A percentile compares a stretch with the other conserved stretches of the same genome.
These are phyloP conservation scores for Chlorella sp. DNA, from an alignment of 139 green algal genomes.

Conservation along the genomic window DNA sequence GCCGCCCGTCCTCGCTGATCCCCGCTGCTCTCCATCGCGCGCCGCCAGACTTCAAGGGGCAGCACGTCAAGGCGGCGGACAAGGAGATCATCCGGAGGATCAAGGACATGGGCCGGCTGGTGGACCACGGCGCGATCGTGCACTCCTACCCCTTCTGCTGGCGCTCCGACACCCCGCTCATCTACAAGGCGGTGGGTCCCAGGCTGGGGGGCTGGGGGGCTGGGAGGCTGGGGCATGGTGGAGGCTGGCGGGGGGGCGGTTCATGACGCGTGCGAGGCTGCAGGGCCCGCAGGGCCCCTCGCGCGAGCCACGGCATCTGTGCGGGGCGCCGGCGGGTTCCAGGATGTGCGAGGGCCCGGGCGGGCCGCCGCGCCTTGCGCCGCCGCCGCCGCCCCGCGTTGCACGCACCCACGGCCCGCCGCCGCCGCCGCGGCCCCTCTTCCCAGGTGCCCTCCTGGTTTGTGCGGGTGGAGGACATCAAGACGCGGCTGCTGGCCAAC, in stretches of 20 bases:
- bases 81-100: constrained; percentile 90
- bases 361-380: no score
- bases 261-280: no score
- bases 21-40: no score
- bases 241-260: no score
- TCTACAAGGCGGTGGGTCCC: constrained; percentile 65
- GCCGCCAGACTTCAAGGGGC: constrained; percentile 81
- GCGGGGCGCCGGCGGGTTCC: no score
- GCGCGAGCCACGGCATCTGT: no score
- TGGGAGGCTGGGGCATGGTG: no score
- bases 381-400: no score
- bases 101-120: constrained; percentile 81
- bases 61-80: constrained; percentile 73
- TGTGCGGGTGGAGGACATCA: constrained; percentile 89
- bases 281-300: no score
- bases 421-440: no score
- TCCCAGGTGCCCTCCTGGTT: constrained; percentile 96
- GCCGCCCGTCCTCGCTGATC: no score
- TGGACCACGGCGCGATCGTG: constrained; percentile 66
- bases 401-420: not conserved
- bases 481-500: constrained; percentile 85
- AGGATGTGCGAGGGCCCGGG: no score
- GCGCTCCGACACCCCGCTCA: constrained; percentile 95
- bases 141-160: constrained; percentile 99
- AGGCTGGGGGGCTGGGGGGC: not conserved